Base-by-base conservation (phyloP, 306 rosid genomes). In the Sicyos edulis region DNA sequence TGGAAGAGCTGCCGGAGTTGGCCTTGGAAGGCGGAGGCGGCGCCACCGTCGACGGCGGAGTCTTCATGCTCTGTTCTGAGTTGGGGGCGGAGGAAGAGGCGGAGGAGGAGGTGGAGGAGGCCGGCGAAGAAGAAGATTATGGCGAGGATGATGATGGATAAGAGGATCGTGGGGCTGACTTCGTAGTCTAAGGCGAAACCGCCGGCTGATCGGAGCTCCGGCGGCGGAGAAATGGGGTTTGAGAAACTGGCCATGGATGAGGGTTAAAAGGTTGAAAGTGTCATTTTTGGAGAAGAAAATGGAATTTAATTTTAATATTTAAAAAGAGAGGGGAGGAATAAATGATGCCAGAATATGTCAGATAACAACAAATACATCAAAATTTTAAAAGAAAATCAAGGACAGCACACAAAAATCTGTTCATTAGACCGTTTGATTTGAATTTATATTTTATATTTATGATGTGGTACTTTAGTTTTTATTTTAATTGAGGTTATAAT, bases 1-100 rank as follows among this genome's bases (percentile, higher is more conserved):
- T 89, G 92, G 64, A 95, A 95, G 2, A 91, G 97, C 72, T 95
- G 97, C 82, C 86, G 99, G 50, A 91, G 76, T 51, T 95, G 99
- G 0, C 99, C 99, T 76, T 95, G 99, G 61, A 95, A 89, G 17
- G 85, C 96, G 42, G 91, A 85, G 56, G 85, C 89, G 56, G 85
- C 89, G 64, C 77, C 86, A 54, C 24, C 45, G 59, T 80, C 92
- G 45, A 6, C 67, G 26, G 83, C 89, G 40, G 79, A 72, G 34
- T 89, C 97, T 56, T 88, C 96, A 21, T 82, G 71, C 45, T 89
- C 92, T 76, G 89, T 80, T 52, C 42, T 72, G 59, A n/a, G 8
- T 37, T 78, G 85, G 16, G 92, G 91, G 44, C 87, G 83, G 79
- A 85, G 56, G 1, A 93, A 86, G 65, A 85, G 88, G 80, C 97